phyloP scores from a whole-genome alignment of 2,329 filamentous ascomycete species.

The Pseudomassariella vexata region DNA sequence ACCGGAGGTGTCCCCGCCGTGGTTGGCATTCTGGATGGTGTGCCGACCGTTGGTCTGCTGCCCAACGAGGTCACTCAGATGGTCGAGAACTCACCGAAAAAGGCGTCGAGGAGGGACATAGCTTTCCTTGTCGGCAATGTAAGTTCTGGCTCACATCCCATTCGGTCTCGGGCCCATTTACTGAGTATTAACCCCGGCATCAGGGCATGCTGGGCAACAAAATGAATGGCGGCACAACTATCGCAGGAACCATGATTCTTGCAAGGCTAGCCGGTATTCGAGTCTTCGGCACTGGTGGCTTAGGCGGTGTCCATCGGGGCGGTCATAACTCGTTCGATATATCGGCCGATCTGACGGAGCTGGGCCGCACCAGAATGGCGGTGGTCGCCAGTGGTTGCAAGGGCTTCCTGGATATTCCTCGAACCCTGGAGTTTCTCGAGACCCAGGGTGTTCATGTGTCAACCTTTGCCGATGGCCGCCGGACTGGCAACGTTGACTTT shows the following conservation, averaged over 20 bases:
- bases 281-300: conserved; percentile 89
- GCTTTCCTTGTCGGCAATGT: conserved; percentile 75
- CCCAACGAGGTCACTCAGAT: conserved; percentile 69
- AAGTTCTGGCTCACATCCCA: conserved; percentile 22
- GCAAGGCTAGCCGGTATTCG: conserved; percentile 82
- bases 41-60: conserved; percentile 73
- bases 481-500: conserved; percentile 69
- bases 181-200: conserved; percentile 8
- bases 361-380: conserved; percentile 81
- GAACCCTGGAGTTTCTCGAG: conserved; percentile 75
- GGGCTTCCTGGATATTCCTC: conserved; percentile 87
- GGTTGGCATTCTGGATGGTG: conserved; percentile 78
- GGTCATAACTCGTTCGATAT: conserved; percentile 86
- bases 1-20: conserved; percentile 86
- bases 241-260: conserved; percentile 88
- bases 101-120: conserved; percentile 83
- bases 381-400: conserved; percentile 91
- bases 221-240: conserved; percentile 85
- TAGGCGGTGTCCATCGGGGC: conserved; percentile 90
- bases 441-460: conserved; percentile 74
- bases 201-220: conserved; percentile 60
- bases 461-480: conserved; percentile 85
- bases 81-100: conserved; percentile 64
- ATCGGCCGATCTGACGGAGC: conserved; percentile 89
- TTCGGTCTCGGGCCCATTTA: conserved; percentile 3